These are phyloP conservation scores for Physcomitrellopsis africana DNA, from an alignment of 225 moss, liverwort and hornwort genomes.

Conservation along the genomic window DNA sequence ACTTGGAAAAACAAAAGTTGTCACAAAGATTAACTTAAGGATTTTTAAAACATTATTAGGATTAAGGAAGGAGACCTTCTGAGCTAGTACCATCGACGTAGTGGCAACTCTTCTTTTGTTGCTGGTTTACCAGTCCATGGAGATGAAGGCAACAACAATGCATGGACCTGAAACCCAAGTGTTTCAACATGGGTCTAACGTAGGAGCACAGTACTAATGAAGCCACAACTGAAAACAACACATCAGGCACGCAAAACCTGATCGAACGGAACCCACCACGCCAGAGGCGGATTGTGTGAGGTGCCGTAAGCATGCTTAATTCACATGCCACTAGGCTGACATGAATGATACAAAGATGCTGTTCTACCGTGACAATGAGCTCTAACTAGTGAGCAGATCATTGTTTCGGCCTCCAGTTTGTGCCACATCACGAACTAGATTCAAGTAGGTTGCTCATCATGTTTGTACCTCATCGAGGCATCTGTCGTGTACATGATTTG, in stretches of 20 bases:
- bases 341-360: neutral
- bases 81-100: constrained; percentile 9
- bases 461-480: constrained; percentile 20
- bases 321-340: neutral
- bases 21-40: too few species aligned
- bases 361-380: constrained; percentile 2
- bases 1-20: too few species aligned
- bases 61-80: too few species aligned
- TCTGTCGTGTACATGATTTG: constrained; percentile 13
- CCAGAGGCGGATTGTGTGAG: too few species aligned
- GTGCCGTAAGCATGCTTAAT: too few species aligned
- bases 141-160: constrained; percentile 7
- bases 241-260: neutral
- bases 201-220: too few species aligned
- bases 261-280: neutral
- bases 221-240: neutral
- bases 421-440: neutral
- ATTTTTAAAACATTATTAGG: too few species aligned
- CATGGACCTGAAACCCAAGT: constrained; percentile 2
- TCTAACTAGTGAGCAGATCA: neutral
- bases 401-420: neutral
- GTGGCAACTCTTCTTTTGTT: constrained; percentile 1
- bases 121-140: constrained; percentile 13
- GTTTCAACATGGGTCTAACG: constrained; percentile 9
- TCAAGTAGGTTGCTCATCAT: constrained; percentile 38